Evolutionary conservation across 306 rosid species (phyloP).

Genomic region (Purshia tridentata): DNA sequence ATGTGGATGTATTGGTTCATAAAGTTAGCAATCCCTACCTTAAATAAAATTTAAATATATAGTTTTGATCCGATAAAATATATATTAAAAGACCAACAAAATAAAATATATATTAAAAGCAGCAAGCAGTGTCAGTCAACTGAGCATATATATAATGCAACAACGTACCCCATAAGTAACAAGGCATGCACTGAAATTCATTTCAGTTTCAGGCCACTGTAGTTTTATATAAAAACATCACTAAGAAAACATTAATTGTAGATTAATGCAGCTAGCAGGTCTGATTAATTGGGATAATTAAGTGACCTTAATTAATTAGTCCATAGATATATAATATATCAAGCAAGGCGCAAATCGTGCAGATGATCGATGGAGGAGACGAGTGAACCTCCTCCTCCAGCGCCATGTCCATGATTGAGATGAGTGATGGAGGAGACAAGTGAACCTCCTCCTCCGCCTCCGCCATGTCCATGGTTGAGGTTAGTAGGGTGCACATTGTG

Average conservation of each 20-base stretch:
- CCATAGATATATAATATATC: neutral
- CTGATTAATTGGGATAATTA: neutral
- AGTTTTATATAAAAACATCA: neutral
- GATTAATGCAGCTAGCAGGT: neutral
- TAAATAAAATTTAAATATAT: too few species aligned
- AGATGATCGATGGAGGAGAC: constrained; percentile 17
- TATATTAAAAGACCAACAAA: neutral
- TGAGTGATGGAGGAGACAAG: constrained; percentile 26
- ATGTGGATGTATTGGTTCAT: too few species aligned
- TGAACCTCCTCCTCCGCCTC: constrained; percentile 2
- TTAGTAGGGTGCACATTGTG: constrained; percentile 36
- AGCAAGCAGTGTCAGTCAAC: neutral
- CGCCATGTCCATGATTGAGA: constrained; percentile 15
- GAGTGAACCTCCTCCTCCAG: constrained; percentile 12
- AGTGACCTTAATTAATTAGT: neutral
- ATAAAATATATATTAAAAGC: neutral
- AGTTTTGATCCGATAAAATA: too few species aligned
- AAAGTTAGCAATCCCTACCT: too few species aligned
- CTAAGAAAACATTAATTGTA: neutral
- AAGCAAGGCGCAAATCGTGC: constrained; percentile 59
- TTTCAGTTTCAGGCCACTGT: neutral
- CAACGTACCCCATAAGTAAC: neutral
- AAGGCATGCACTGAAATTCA: neutral
- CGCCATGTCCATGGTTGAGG: constrained; percentile 20
- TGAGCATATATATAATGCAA: neutral